Evolutionary conservation across 176 grass and related monocot species (phyloP), one percentile per base, ranked within the genome.

Genomic region (Ampelocalamus luodianensis): DNA sequence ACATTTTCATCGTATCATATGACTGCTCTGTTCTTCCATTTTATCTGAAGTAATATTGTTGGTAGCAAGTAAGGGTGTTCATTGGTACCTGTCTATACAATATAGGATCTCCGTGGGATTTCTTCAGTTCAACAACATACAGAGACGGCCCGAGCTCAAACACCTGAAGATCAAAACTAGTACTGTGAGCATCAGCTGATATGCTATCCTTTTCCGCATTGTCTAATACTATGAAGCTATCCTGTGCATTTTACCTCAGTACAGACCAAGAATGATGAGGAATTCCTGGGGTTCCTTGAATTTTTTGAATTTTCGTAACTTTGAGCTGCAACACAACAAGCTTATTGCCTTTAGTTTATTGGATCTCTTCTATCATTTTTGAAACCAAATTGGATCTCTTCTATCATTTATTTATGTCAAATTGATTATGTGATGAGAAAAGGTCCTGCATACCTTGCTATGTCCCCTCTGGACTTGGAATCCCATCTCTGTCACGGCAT

Each of bases 111-210:
- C 94, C 94, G 27, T 87, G 76, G 71, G 77, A 85, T 83, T 94
- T 97, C 83, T 82, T 89, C 34, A 94, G 74, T 75, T 97, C 94
- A 5, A 97, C 94, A 6, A 94, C 94, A 87, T 97, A 94, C 5
- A 97, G 68, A 68, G 89, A 90, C 38, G 90, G 90, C 18, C 86
- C 90, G 14, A 97, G 94, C 88, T 94, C 92, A 85, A 94, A 92
- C 23, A 94, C 91, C 94, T 97, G 83, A 36, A 59, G 40, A 76
- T 51, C 82, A 69, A 22, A 71, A 70, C 1, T 63, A 24, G 54
- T 44, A 55, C 34, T 16, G 48, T 83, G 59, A 88, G 72, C 53
- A 74, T 36, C 8, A 65, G 60, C 43, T 65, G 38, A 58, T 13
- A 40, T 55, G 43, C 9, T 37, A 56, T 84, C 66, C 53, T 72